These are phyloP conservation scores for Phylloporus sp. DNA, from an alignment of 768 basidiomycete species.

Conservation along the genomic window DNA sequence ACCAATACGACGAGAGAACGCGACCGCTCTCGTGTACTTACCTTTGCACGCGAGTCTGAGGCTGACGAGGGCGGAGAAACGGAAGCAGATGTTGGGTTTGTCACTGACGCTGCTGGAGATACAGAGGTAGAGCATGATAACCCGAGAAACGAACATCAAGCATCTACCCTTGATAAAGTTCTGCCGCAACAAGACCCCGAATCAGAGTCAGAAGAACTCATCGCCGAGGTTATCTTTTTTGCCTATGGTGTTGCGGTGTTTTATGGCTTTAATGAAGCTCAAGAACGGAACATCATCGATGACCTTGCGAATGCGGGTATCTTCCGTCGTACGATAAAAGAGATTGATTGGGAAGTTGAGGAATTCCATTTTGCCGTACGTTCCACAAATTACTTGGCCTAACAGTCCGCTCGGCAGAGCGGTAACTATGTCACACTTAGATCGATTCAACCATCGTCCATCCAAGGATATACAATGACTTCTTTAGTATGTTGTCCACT, in stretches of 20 bases:
- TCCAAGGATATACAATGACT: conserved; percentile 93
- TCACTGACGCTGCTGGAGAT: conserved; percentile 11
- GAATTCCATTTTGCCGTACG: conserved; percentile 83
- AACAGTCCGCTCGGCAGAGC: neutral
- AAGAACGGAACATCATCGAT: conserved; percentile 82
- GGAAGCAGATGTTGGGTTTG: conserved; percentile 11
- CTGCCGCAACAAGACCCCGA: conserved; percentile 1
- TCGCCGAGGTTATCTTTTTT: conserved; percentile 77
- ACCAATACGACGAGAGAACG: conserved; percentile 7
- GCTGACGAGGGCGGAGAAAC: conserved; percentile 4
- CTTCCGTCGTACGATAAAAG: conserved; percentile 54
- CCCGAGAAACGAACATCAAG: conserved; percentile 2
- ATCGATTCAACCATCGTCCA: conserved; percentile 81
- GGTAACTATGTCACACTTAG: conserved; percentile 32
- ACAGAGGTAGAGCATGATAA: conserved; percentile 13
- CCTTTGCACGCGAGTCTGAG: conserved; percentile 7
- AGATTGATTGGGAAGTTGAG: conserved; percentile 87
- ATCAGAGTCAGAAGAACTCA: conserved; percentile 35
- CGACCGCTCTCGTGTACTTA: neutral
- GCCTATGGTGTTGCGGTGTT: conserved; percentile 91
- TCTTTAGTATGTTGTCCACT: conserved; percentile 70
- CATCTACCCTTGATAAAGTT: conserved; percentile 1
- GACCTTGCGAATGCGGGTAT: conserved; percentile 74
- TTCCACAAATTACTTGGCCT: neutral
- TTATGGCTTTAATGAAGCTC: conserved; percentile 75